Conservation (phyloP, 2,329 filamentous ascomycete genomes). For the Shiraia sp. region DNA sequence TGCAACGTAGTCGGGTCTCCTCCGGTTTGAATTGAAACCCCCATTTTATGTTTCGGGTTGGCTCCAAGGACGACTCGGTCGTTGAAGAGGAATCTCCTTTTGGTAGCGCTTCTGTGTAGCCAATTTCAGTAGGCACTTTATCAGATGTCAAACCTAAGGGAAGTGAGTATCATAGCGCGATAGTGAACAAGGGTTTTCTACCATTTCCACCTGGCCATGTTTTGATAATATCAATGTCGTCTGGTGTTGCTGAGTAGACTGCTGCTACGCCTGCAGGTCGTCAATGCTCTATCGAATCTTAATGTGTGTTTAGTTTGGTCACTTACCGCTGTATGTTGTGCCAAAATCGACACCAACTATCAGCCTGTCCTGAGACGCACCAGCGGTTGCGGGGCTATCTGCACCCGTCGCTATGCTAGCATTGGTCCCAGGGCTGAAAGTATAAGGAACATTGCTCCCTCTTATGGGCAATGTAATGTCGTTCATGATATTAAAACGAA, state of each 20-base stretch:
- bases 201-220: slow-evolving; percentile 80
- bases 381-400: slow-evolving; percentile 14
- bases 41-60: slow-evolving; percentile 62
- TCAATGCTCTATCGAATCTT: slow-evolving; percentile 11
- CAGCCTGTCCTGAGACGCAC: slow-evolving; percentile 59
- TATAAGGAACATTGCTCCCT: slow-evolving; percentile 36
- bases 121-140: slow-evolving; percentile 80
- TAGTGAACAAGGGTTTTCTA: slow-evolving; percentile 8
- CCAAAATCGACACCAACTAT: slow-evolving; percentile 83
- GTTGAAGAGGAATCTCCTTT: slow-evolving; percentile 19
- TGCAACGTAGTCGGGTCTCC: slow-evolving; percentile 74
- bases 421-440: slow-evolving; percentile 35
- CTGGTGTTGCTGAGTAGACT: slow-evolving; percentile 74
- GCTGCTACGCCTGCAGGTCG: slow-evolving; percentile 62
- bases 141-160: slow-evolving; percentile 70
- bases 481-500: slow-evolving; percentile 20
- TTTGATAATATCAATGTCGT: slow-evolving; percentile 83
- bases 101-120: slow-evolving; percentile 49
- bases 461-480: slow-evolving; percentile 24
- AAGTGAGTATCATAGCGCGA: slow-evolving; percentile 11
- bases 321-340: slow-evolving; percentile 75
- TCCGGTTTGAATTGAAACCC: slow-evolving; percentile 82
- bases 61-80: slow-evolving; percentile 22
- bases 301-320: neutral
- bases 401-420: slow-evolving; percentile 19